Evolutionary conservation across 2,329 filamentous ascomycete genomes (phyloP).

Genomic region (Sarocladiaceae sp.): DNA sequence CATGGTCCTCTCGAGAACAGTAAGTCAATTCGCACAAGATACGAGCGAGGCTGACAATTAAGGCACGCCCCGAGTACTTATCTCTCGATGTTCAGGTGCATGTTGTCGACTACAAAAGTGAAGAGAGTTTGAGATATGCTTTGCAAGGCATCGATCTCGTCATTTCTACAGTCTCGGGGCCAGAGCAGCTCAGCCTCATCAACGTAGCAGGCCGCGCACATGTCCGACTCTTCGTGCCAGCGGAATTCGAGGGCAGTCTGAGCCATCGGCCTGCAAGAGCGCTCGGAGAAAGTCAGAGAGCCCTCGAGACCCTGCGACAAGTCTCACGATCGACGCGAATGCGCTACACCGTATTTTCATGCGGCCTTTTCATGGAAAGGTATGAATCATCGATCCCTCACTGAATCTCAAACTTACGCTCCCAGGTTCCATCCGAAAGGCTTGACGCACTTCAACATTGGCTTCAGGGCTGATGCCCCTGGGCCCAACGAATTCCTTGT

Average conservation of each 20-base stretch:
- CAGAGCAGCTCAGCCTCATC: conserved; percentile 63
- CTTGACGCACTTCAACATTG: conserved; percentile 51
- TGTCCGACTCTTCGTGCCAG: conserved; percentile 65
- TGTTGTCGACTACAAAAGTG: conserved; percentile 59
- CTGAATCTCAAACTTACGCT: neutral
- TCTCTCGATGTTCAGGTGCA: conserved; percentile 58
- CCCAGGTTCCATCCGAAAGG: conserved; percentile 57
- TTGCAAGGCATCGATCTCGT: conserved; percentile 68
- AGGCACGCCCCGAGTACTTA: conserved; percentile 50
- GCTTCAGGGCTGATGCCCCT: conserved; percentile 44
- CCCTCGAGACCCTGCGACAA: conserved; percentile 33
- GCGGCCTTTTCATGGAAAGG: conserved; percentile 69
- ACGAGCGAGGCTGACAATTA: conserved; percentile 13
- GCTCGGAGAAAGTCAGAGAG: neutral
- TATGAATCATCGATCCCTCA: neutral
- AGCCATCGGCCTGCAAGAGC: conserved; percentile 37
- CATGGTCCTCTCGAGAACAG: conserved; percentile 62
- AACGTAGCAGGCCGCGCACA: conserved; percentile 59
- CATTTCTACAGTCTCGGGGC: conserved; percentile 65
- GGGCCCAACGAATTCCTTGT: conserved; percentile 60
- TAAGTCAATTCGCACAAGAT: conserved; percentile 27
- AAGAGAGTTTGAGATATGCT: conserved; percentile 53
- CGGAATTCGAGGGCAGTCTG: conserved; percentile 66
- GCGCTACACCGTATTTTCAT: conserved; percentile 64
- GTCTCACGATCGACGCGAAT: conserved; percentile 48